These are phyloP conservation scores for Corylus heterophylla DNA, from an alignment of 306 rosid species.

Conservation along the genomic window DNA sequence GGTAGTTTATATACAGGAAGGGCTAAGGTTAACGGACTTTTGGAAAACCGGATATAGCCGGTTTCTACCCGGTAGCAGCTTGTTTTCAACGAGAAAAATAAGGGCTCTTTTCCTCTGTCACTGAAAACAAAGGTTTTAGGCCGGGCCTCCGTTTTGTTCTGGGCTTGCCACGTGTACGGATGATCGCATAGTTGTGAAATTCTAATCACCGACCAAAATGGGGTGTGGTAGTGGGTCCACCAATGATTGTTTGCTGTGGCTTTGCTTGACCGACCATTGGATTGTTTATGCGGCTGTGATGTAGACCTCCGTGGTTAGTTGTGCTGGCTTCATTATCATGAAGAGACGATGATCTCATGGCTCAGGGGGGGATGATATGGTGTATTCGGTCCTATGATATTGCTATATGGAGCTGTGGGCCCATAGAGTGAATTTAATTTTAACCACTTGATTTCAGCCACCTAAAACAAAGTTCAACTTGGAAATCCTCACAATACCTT, in stretches of 20 bases:
- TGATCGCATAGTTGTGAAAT: slow-evolving; percentile 7
- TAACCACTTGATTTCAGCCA: too few relatives aligned
- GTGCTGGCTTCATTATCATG: slow-evolving; percentile 29
- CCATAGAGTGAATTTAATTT: too few relatives aligned
- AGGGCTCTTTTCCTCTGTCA: slow-evolving; percentile 9
- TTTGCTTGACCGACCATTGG: slow-evolving; percentile 46
- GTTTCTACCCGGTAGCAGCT: slow-evolving; percentile 25
- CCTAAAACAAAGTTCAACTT: too few relatives aligned
- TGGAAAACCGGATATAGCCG: slow-evolving; percentile 26
- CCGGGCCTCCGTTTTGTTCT: slow-evolving; percentile 54
- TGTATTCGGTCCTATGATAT: too few relatives aligned
- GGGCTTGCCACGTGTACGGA: slow-evolving; percentile 46
- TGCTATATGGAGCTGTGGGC: too few relatives aligned
- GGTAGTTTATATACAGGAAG: slow-evolving; percentile 32
- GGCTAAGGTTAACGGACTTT: slow-evolving; percentile 5
- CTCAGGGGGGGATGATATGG: not conserved
- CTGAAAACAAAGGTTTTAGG: not conserved
- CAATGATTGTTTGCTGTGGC: slow-evolving; percentile 32
- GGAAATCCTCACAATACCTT: too few relatives aligned
- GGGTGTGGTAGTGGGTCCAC: slow-evolving; percentile 34
- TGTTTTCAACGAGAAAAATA: slow-evolving; percentile 17
- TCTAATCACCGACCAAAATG: slow-evolving; percentile 41
- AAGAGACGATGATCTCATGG: not conserved
- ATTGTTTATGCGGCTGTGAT: slow-evolving; percentile 31
- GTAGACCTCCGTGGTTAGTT: slow-evolving; percentile 32